Evolutionary conservation across 331 rosid species (phyloP).

Genomic region (Phaseolus coccineus): DNA sequence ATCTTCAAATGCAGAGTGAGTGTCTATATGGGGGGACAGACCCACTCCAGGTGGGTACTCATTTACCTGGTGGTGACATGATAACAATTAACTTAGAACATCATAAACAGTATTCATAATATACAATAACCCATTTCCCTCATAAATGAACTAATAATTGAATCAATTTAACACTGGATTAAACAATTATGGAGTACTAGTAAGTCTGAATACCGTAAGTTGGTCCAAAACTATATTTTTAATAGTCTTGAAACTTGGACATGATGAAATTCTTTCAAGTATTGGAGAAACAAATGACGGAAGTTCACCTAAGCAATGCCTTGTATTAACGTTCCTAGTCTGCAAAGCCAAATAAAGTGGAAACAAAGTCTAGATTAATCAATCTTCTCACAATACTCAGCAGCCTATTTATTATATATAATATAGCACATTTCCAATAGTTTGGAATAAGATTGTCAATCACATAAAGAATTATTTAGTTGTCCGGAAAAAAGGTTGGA

Average conservation of each 20-base stretch:
- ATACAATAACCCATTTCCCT: background rate
- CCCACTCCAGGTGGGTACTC: conserved; percentile 98
- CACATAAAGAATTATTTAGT: conserved; percentile 16
- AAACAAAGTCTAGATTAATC: conserved; percentile 29
- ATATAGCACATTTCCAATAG: conserved; percentile 30
- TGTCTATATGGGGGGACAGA: conserved; percentile 94
- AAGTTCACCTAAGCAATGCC: conserved; percentile 73
- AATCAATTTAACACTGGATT: background rate
- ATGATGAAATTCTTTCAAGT: conserved; percentile 68
- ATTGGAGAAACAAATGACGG: conserved; percentile 78
- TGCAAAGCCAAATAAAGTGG: conserved; percentile 48
- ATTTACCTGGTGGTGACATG: conserved; percentile 78
- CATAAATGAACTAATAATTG: conserved; percentile 10
- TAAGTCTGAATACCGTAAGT: conserved; percentile 68
- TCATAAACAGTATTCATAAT: conserved; percentile 30
- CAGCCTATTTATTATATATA: conserved; percentile 9
- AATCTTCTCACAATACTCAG: conserved; percentile 30
- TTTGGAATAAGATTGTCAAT: conserved; percentile 22
- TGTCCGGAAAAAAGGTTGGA: conserved; percentile 16
- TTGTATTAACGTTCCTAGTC: conserved; percentile 85
- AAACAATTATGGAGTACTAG: conserved; percentile 13
- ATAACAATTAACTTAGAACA: conserved; percentile 41
- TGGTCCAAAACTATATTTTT: conserved; percentile 73
- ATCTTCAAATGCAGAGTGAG: conserved; percentile 98
- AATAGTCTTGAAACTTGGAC: conserved; percentile 51